These are phyloP conservation scores for Microascus cirrosus DNA, from an alignment of 2,329 filamentous ascomycete genomes.

Conservation along the genomic window DNA sequence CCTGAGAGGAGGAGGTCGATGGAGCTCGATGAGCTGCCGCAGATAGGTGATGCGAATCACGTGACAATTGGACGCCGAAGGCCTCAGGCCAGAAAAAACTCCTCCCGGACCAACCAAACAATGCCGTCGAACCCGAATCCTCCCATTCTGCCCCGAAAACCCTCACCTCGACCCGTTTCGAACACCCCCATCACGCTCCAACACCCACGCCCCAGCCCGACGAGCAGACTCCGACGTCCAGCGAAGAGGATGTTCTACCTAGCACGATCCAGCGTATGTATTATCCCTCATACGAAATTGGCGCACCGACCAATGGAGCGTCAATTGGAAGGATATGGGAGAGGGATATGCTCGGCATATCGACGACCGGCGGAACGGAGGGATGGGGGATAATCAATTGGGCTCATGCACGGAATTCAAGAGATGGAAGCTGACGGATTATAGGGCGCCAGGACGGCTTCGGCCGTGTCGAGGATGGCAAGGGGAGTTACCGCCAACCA, in stretches of 20 bases:
- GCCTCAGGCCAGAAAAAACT: constrained; percentile 3
- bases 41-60: background rate
- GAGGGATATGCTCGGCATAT: background rate
- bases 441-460: constrained; percentile 5
- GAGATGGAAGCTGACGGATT: constrained; percentile 1
- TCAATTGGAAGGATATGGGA: background rate
- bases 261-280: constrained; percentile 5
- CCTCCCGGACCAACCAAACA: background rate
- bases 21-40: background rate
- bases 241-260: constrained; percentile 4
- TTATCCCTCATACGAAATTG: background rate
- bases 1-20: background rate
- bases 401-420: background rate
- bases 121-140: constrained; percentile 1
- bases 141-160: background rate
- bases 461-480: constrained; percentile 3
- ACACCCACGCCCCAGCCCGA: background rate
- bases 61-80: background rate
- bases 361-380: background rate
- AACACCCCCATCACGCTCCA: background rate
- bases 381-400: background rate
- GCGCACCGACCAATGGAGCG: background rate
- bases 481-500: constrained; percentile 23
- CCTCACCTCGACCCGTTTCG: constrained; percentile 1
- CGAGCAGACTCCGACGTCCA: background rate